A percentile compares a stretch with the other conserved stretches of the same genome.
These are phyloP conservation scores for Blastobotrys ciferrii DNA, from an alignment of 1,139 yeast species.

Conservation along the genomic window DNA sequence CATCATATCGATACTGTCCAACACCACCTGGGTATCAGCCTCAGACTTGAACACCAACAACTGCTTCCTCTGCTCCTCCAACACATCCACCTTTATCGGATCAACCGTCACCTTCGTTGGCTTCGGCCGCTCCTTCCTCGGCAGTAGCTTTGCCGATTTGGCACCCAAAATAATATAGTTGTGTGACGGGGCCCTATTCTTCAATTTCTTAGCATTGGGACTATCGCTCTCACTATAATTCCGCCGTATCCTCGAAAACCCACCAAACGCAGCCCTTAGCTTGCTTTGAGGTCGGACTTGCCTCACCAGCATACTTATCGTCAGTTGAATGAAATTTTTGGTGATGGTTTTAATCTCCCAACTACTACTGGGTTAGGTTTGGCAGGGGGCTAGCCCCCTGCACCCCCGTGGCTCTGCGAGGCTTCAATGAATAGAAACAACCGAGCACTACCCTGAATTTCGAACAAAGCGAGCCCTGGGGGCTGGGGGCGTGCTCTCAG, in stretches of 20 bases:
- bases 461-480: too few relatives aligned
- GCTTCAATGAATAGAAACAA: too few relatives aligned
- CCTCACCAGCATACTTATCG: not conserved
- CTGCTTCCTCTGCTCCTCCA: slow-evolving; percentile 32
- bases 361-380: too few relatives aligned
- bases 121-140: slow-evolving; percentile 23
- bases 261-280: not conserved
- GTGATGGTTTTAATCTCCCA: too few relatives aligned
- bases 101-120: slow-evolving; percentile 1
- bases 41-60: slow-evolving; percentile 37
- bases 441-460: too few relatives aligned
- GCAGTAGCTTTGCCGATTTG: slow-evolving; percentile 28
- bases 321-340: not conserved
- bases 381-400: too few relatives aligned
- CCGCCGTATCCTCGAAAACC: not conserved
- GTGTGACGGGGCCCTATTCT: slow-evolving; percentile 10
- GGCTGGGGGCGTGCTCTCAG: too few relatives aligned
- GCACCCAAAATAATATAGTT: slow-evolving; percentile 32
- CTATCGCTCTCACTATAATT: not conserved
- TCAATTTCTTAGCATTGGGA: not conserved
- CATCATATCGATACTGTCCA: slow-evolving; percentile 35
- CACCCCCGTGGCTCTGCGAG: too few relatives aligned
- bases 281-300: not conserved
- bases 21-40: slow-evolving; percentile 31
- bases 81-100: slow-evolving; percentile 22